Conservation (phyloP, 31 red algal species). For the Porphyra umbilicalis region DNA sequence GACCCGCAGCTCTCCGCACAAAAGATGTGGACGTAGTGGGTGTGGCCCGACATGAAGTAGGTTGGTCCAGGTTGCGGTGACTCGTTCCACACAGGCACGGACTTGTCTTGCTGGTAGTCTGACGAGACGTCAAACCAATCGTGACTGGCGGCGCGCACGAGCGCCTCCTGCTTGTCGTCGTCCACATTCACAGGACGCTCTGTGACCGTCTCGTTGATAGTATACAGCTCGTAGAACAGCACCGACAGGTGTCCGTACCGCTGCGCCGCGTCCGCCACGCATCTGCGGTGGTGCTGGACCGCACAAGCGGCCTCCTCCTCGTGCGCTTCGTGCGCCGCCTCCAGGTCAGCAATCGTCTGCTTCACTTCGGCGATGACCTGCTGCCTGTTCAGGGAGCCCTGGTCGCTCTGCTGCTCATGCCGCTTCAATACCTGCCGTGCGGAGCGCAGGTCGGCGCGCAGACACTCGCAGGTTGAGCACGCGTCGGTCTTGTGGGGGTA, state of each 20-base stretch:
- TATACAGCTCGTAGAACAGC: too few relatives aligned
- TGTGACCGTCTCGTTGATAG: too few relatives aligned
- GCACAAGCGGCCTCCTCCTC: not conserved
- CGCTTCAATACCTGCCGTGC: not conserved
- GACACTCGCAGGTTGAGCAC: not conserved
- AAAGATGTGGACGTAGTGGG: slow-evolving; percentile 1
- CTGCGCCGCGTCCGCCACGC: too few relatives aligned
- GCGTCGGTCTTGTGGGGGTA: slow-evolving; percentile 2
- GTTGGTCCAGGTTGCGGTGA: not conserved
- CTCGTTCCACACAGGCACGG: not conserved
- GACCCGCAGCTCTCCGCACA: not conserved
- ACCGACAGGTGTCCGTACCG: too few relatives aligned
- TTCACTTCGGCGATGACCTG: not conserved
- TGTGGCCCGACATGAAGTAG: not conserved
- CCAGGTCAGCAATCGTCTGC: not conserved
- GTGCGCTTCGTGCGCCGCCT: not conserved
- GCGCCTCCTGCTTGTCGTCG: too few relatives aligned
- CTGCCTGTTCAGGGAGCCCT: not conserved
- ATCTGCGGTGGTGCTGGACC: too few relatives aligned
- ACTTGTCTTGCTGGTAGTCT: slow-evolving; percentile 2
- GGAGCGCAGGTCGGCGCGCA: not conserved
- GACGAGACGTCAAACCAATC: not conserved
- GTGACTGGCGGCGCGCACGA: too few relatives aligned
- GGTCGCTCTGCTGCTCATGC: not conserved
- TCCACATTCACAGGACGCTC: too few relatives aligned